These are phyloP conservation scores for Aquanectria penicillioides DNA, from an alignment of 2,329 filamentous ascomycete species.

Conservation along the genomic window DNA sequence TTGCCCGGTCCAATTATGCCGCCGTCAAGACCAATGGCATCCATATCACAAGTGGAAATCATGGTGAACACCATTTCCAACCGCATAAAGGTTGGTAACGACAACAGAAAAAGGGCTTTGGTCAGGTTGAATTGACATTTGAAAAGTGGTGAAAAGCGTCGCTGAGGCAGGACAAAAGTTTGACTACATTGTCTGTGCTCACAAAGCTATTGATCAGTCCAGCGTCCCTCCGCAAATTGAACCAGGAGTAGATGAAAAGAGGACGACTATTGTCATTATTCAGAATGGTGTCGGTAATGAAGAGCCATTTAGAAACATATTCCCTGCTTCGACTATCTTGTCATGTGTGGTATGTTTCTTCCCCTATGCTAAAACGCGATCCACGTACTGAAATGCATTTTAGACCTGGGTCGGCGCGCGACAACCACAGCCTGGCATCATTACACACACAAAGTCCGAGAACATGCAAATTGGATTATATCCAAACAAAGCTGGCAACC, in stretches of 20 bases:
- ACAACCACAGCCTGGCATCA: conserved; percentile 59
- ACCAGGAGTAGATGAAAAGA: conserved; percentile 48
- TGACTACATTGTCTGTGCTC: conserved; percentile 34
- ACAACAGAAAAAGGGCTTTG: not conserved
- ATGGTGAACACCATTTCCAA: conserved; percentile 62
- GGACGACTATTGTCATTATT: conserved; percentile 65
- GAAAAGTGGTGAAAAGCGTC: conserved; percentile 25
- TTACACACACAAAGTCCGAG: conserved; percentile 62
- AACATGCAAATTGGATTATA: conserved; percentile 66
- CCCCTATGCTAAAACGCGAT: too few species aligned
- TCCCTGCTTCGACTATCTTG: conserved; percentile 62
- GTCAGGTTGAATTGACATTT: not conserved
- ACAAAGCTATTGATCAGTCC: conserved; percentile 34
- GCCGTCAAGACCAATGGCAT: conserved; percentile 64
- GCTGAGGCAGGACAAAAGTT: conserved; percentile 26
- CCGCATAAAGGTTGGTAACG: conserved; percentile 52
- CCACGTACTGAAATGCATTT: not conserved
- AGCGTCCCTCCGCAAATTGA: conserved; percentile 33
- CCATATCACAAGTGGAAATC: conserved; percentile 62
- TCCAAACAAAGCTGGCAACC: conserved; percentile 47
- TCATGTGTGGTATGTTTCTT: conserved; percentile 61
- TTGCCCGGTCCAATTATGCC: conserved; percentile 69
- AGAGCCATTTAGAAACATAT: conserved; percentile 59
- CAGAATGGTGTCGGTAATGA: conserved; percentile 73
- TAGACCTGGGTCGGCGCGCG: conserved; percentile 63